These are phyloP conservation scores for Cupressus sempervirens DNA, from an alignment of 75 land plant genomes.

Conservation along the genomic window DNA sequence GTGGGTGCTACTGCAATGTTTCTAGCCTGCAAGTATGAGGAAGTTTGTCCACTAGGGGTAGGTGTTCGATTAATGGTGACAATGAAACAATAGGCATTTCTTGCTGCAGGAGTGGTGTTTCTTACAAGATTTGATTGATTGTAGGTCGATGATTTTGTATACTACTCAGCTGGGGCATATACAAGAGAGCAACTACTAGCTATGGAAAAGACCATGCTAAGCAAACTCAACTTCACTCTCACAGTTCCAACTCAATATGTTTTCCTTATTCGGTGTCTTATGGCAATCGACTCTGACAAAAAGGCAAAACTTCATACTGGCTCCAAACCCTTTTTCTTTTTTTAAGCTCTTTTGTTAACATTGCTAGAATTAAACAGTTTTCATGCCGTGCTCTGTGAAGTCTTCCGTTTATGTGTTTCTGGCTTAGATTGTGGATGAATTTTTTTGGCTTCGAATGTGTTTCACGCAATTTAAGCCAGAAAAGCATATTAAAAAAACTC, in stretches of 20 bases:
- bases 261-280: conserved; percentile 73
- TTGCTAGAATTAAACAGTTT: too few species aligned
- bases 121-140: conserved; percentile 6
- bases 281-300: conserved; percentile 57
- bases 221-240: conserved; percentile 66
- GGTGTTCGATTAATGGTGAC: conserved; percentile 22
- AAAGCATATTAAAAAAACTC: too few species aligned
- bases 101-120: not conserved
- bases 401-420: too few species aligned
- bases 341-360: conserved; percentile 13
- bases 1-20: conserved; percentile 50
- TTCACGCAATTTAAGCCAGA: too few species aligned
- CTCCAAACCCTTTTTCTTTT: conserved; percentile 32
- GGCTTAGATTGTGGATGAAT: too few species aligned
- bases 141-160: conserved; percentile 66
- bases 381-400: too few species aligned
- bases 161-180: conserved; percentile 63
- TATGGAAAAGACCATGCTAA: conserved; percentile 83
- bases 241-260: conserved; percentile 87
- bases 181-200: conserved; percentile 54
- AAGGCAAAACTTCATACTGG: conserved; percentile 38
- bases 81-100: too few species aligned
- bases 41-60: conserved; percentile 42
- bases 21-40: conserved; percentile 47
- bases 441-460: too few species aligned